Conservation (phyloP, 2,329 filamentous ascomycete genomes). For the Cyphellophora attinorum region DNA sequence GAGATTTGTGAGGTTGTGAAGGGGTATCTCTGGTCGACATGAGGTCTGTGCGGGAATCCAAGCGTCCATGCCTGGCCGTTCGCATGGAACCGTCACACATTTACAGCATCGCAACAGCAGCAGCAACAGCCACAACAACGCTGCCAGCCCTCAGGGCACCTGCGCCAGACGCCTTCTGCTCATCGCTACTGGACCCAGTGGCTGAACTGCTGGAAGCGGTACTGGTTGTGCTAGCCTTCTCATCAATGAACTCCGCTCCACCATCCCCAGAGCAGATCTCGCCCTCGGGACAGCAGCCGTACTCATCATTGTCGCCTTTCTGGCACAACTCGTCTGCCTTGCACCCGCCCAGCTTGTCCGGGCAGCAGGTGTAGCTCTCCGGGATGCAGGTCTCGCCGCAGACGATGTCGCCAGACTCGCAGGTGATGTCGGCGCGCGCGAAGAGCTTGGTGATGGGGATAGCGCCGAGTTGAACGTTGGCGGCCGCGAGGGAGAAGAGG, state of each 20-base stretch:
- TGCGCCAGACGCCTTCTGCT: no score
- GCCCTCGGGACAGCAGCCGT: slow-evolving; percentile 15
- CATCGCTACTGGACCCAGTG: not conserved
- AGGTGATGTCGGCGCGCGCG: slow-evolving; percentile 7
- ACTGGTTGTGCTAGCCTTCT: not conserved
- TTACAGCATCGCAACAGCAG: not conserved
- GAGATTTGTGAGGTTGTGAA: no score
- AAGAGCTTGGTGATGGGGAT: slow-evolving; percentile 5
- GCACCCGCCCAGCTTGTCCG: slow-evolving; percentile 14
- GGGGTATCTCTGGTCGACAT: no score
- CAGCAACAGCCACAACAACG: not conserved
- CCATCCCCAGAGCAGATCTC: slow-evolving; percentile 12
- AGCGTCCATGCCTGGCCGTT: no score
- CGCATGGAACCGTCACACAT: no score
- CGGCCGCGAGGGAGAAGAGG: not conserved
- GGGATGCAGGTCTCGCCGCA: slow-evolving; percentile 17
- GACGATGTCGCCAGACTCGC: slow-evolving; percentile 9
- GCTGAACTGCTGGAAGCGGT: not conserved
- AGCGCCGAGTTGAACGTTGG: not conserved
- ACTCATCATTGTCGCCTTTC: slow-evolving; percentile 13
- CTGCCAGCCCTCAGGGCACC: not conserved
- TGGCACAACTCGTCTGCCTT: slow-evolving; percentile 8
- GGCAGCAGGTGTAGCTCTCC: slow-evolving; percentile 15
- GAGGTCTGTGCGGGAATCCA: no score
- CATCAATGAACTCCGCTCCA: slow-evolving; percentile 11